Conservation (phyloP, 164 flowering plant genomes). For the Santalum album region DNA sequence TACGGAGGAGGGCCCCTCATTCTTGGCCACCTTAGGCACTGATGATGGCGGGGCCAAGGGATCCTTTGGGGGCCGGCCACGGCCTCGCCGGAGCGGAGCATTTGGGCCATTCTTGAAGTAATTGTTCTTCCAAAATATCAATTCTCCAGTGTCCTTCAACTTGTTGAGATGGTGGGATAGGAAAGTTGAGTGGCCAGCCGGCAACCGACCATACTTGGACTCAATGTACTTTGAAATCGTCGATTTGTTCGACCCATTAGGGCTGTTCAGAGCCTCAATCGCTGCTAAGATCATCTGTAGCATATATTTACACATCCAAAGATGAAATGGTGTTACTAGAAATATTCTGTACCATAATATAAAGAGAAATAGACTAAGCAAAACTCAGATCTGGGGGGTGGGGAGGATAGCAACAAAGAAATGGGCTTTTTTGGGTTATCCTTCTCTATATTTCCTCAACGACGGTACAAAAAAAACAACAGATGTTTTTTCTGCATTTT, state of each 20-base stretch:
- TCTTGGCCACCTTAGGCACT: background rate
- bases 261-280: background rate
- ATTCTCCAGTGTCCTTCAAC: background rate
- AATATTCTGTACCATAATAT: background rate
- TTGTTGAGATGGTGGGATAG: background rate
- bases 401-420: too few relatives aligned
- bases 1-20: background rate
- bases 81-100: background rate
- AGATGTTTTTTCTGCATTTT: too few relatives aligned
- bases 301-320: background rate
- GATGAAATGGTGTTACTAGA: background rate
- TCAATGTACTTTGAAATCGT: slow-evolving; percentile 1
- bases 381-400: background rate
- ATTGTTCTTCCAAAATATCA: background rate
- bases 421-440: too few relatives aligned
- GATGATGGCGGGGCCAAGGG: background rate
- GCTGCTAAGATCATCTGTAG: background rate
- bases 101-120: background rate
- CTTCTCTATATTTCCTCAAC: too few relatives aligned
- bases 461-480: too few relatives aligned
- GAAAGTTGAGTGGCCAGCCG: background rate
- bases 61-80: background rate
- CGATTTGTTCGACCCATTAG: slow-evolving; percentile 1
- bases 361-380: background rate
- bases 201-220: slow-evolving; percentile 2